Percentiles rank a stretch among this genome's conserved stretches.
Conservation (phyloP, 2,329 filamentous ascomycete species). For the Parasarocladium wereldwijsianum region DNA sequence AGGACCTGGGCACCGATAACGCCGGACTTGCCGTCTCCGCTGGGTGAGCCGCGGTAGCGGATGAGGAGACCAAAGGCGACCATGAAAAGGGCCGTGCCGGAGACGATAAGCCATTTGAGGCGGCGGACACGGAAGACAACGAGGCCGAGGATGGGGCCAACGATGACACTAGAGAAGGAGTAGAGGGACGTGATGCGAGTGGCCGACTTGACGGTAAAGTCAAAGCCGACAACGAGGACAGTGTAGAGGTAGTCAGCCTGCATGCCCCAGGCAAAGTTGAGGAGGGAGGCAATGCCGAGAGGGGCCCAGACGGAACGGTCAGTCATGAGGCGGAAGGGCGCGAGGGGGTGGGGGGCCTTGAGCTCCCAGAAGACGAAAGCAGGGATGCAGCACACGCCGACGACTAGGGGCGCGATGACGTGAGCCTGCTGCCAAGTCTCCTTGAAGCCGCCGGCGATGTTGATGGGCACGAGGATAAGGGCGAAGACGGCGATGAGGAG, state of each 20-base stretch:
- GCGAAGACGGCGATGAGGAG: slow-evolving; percentile 30
- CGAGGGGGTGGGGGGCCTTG: slow-evolving; percentile 34
- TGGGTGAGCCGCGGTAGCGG: slow-evolving; percentile 40
- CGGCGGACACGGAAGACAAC: slow-evolving; percentile 42
- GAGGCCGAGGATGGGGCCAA: slow-evolving; percentile 39
- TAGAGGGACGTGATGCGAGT: slow-evolving; percentile 47
- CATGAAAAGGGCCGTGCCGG: slow-evolving; percentile 44
- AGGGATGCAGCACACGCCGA: slow-evolving; percentile 32
- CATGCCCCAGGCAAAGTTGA: slow-evolving; percentile 46
- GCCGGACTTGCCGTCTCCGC: slow-evolving; percentile 29
- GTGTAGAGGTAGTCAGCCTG: slow-evolving; percentile 52
- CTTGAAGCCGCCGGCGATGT: slow-evolving; percentile 27
- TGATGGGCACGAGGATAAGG: slow-evolving; percentile 28
- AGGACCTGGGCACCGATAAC: slow-evolving; percentile 48
- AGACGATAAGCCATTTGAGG: slow-evolving; percentile 49
- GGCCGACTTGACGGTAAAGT: slow-evolving; percentile 39
- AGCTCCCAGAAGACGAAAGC: slow-evolving; percentile 34
- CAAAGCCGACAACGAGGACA: slow-evolving; percentile 44
- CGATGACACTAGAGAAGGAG: slow-evolving; percentile 39
- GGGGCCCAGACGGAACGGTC: slow-evolving; percentile 51
- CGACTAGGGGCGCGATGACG: slow-evolving; percentile 28
- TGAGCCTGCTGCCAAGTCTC: slow-evolving; percentile 19
- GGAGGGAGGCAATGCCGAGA: slow-evolving; percentile 39
- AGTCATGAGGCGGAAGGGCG: slow-evolving; percentile 45
- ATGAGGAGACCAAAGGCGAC: slow-evolving; percentile 54